phyloP scores from a whole-genome alignment of 768 basidiomycete species.

The Lactarius quietus region DNA sequence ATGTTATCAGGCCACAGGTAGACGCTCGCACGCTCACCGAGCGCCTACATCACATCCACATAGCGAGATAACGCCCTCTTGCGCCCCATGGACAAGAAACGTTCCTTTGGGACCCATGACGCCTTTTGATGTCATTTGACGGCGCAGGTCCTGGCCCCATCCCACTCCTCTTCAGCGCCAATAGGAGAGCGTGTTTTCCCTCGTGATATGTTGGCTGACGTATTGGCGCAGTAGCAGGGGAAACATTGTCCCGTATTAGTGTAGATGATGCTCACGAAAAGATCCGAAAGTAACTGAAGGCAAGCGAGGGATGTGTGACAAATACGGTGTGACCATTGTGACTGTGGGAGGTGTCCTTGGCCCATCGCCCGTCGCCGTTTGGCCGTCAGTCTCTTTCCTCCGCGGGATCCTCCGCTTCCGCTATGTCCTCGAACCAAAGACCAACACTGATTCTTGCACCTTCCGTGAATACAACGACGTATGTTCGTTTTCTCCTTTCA shows the following conservation, averaged over 20 bases:
- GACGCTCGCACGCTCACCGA: background rate
- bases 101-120: too few species aligned
- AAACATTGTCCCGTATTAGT: background rate
- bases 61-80: background rate
- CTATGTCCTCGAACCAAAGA: constrained; percentile 60
- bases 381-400: constrained; percentile 26
- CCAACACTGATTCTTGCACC: constrained; percentile 73
- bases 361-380: constrained; percentile 4
- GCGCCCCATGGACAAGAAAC: background rate
- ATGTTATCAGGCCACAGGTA: background rate
- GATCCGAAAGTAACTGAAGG: background rate
- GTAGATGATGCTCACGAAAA: background rate
- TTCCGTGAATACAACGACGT: constrained; percentile 85
- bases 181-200: background rate
- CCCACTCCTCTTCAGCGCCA: background rate
- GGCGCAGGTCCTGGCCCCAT: background rate
- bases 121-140: background rate
- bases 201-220: background rate
- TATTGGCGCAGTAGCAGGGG: background rate
- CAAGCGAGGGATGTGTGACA: background rate
- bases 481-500: constrained; percentile 31
- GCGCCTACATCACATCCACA: background rate
- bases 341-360: background rate
- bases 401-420: constrained; percentile 29
- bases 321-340: constrained; percentile 6